These are phyloP conservation scores for Venturia carpophila DNA, from an alignment of 2,329 filamentous ascomycete genomes.

Conservation along the genomic window DNA sequence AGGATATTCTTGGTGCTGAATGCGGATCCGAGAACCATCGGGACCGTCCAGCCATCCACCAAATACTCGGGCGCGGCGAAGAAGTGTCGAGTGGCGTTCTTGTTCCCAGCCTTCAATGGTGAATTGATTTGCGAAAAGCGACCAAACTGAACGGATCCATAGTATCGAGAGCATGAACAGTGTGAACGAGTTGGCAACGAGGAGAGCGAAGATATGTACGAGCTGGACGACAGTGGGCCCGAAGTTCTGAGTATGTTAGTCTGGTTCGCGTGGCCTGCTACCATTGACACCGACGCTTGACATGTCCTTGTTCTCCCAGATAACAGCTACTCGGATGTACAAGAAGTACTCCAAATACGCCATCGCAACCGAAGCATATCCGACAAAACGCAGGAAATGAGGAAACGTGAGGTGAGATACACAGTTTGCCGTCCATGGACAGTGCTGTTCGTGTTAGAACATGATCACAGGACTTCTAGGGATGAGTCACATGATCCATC, in stretches of 20 bases:
- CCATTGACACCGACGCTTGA: conserved; percentile 45
- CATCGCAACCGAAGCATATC: conserved; percentile 59
- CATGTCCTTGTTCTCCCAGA: conserved; percentile 60
- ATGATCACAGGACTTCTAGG: neutral
- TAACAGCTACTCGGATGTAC: conserved; percentile 47
- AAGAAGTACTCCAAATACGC: conserved; percentile 54
- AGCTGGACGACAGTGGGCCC: conserved; percentile 57
- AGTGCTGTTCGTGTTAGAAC: conserved; percentile 45
- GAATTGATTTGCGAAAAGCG: conserved; percentile 61
- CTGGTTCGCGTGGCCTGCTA: neutral
- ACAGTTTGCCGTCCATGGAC: conserved; percentile 78
- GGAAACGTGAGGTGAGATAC: conserved; percentile 75
- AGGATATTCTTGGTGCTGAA: conserved; percentile 66
- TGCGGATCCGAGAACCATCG: conserved; percentile 46
- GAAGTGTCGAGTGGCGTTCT: conserved; percentile 39
- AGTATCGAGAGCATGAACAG: conserved; percentile 58
- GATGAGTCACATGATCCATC: conserved; percentile 57
- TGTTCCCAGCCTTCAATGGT: conserved; percentile 74
- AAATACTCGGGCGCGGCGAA: conserved; percentile 39
- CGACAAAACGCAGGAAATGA: conserved; percentile 71
- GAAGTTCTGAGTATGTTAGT: conserved; percentile 47
- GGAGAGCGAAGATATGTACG: conserved; percentile 52
- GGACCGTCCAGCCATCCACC: conserved; percentile 51
- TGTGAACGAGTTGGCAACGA: conserved; percentile 50
- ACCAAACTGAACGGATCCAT: conserved; percentile 53